These are phyloP conservation scores for Rhodotorula sp. DNA, from an alignment of 1,284 basidiomycete genomes.

Conservation along the genomic window DNA sequence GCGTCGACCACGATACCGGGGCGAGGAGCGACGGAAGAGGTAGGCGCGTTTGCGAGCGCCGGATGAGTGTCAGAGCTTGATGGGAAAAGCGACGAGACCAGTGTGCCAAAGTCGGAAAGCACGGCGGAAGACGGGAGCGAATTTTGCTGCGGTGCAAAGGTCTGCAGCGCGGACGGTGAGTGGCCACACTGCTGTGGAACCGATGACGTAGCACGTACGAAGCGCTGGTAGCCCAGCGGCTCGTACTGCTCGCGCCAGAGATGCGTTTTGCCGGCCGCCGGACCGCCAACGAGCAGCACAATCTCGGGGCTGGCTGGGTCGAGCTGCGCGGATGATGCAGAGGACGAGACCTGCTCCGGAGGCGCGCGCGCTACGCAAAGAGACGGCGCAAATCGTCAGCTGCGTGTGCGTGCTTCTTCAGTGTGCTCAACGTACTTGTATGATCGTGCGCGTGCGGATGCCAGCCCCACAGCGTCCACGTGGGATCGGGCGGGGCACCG, in stretches of 20 bases:
- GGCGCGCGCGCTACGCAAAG: no score
- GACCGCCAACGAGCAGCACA: conserved; percentile 83
- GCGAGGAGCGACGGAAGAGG: background rate
- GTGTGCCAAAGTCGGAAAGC: no score
- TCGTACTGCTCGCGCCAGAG: conserved; percentile 70
- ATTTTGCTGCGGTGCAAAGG: no score
- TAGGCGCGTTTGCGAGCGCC: background rate
- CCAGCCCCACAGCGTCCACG: conserved; percentile 26
- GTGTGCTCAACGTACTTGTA: background rate
- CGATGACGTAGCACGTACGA: background rate
- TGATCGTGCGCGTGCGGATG: conserved; percentile 27
- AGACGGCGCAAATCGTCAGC: no score
- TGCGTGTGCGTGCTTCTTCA: no score
- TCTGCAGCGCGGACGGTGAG: no score
- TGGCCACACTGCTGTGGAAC: no score
- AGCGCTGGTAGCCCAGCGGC: background rate
- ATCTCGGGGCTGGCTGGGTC: conserved; percentile 53
- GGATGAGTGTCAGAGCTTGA: background rate
- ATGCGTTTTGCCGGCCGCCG: conserved; percentile 80
- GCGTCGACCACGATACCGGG: background rate
- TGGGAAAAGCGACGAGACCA: no score
- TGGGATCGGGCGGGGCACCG: conserved; percentile 41
- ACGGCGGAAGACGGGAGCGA: no score
- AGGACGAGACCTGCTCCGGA: no score
- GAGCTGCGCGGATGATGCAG: background rate